These are phyloP conservation scores for Pyricularia pennisetigena DNA, from an alignment of 2,329 filamentous ascomycete genomes.

Conservation along the genomic window DNA sequence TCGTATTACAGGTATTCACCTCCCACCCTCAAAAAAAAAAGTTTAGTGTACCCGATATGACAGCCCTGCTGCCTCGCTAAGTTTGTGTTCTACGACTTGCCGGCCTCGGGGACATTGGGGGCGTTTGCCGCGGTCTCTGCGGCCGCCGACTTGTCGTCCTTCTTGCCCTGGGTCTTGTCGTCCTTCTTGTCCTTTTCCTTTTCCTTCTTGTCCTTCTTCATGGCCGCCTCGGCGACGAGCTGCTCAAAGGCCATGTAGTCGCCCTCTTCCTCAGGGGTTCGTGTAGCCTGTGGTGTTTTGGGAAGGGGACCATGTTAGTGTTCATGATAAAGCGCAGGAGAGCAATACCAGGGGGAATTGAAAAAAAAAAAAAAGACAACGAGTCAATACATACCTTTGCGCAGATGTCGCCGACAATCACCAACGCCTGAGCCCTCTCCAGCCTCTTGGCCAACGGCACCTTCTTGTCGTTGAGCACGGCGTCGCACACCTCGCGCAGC, in stretches of 20 bases:
- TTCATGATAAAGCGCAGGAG: conserved; percentile 6
- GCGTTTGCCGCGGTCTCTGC: conserved; percentile 23
- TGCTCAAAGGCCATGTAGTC: conserved; percentile 99
- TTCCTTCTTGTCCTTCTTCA: conserved; percentile 86
- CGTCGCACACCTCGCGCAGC: conserved; percentile 86
- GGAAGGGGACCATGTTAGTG: conserved; percentile 9
- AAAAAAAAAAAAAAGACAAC: conserved; percentile 1
- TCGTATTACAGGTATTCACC: background rate
- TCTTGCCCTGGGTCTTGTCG: conserved; percentile 22
- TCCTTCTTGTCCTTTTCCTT: conserved; percentile 39
- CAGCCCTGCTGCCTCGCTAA: background rate
- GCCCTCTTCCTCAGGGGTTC: conserved; percentile 90
- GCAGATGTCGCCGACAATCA: conserved; percentile 84
- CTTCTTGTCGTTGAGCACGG: conserved; percentile 69
- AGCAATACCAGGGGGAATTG: too few relatives aligned
- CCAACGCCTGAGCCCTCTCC: conserved; percentile 81
- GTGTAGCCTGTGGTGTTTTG: conserved; percentile 53
- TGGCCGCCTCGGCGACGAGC: conserved; percentile 89
- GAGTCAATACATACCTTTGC: conserved; percentile 51
- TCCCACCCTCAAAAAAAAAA: background rate
- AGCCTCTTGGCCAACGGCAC: conserved; percentile 76
- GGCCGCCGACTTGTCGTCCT: conserved; percentile 19
- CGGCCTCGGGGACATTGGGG: conserved; percentile 25
- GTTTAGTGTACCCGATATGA: background rate
- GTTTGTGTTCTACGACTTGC: background rate